phyloP scores from a whole-genome alignment of 768 basidiomycete species.

The Serendipita sp. region DNA sequence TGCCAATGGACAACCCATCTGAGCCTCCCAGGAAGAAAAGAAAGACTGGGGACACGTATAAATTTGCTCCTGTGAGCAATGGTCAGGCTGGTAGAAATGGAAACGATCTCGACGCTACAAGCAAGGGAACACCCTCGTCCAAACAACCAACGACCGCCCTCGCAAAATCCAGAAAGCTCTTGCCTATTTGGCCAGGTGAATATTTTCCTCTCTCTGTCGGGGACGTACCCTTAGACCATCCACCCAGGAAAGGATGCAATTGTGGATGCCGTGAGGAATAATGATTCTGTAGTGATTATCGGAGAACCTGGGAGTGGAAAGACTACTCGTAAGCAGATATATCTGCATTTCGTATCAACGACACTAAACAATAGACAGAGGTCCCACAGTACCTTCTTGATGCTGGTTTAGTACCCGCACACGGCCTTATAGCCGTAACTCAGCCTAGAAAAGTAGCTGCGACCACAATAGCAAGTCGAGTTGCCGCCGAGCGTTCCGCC shows the following conservation, averaged over 20 bases:
- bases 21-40: constrained; percentile 17
- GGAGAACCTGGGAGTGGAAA: constrained; percentile 98
- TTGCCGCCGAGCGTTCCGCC: constrained; percentile 66
- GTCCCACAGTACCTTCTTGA: constrained; percentile 91
- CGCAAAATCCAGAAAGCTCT: constrained; percentile 20
- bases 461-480: constrained; percentile 81
- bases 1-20: too few species aligned
- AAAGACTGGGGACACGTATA: background rate
- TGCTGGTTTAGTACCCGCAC: constrained; percentile 45
- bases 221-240: background rate
- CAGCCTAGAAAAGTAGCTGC: constrained; percentile 94
- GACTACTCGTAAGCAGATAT: constrained; percentile 61
- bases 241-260: constrained; percentile 55
- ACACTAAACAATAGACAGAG: constrained; percentile 34
- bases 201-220: constrained; percentile 1
- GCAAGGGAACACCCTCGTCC: background rate
- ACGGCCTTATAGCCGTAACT: constrained; percentile 74
- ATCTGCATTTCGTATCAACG: too few species aligned
- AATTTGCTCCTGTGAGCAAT: background rate
- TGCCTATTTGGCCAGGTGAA: constrained; percentile 68
- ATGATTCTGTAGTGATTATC: constrained; percentile 76
- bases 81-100: too few species aligned
- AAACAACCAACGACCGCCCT: background rate
- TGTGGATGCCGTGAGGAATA: constrained; percentile 49
- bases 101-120: too few species aligned